phyloP scores from a whole-genome alignment of 495 filamentous ascomycete species.

The Cudoniella acicularis region DNA sequence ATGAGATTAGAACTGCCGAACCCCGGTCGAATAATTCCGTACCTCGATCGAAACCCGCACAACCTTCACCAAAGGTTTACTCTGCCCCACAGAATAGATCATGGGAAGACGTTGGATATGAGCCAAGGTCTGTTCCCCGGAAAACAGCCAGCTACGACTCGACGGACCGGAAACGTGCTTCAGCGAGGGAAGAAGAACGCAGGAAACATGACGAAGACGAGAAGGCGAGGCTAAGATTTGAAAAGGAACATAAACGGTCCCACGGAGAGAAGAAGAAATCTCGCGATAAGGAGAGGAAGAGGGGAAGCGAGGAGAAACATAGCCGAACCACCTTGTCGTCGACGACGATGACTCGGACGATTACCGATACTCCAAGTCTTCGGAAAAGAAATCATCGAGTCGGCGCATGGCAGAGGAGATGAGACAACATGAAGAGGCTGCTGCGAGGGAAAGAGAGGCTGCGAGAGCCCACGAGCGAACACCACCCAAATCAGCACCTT shows the following conservation, averaged over 20 bases:
- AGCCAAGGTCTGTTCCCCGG: conserved; percentile 30
- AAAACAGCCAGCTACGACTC: conserved; percentile 40
- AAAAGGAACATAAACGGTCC: conserved; percentile 33
- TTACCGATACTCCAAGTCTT: conserved; percentile 8
- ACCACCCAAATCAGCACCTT: conserved; percentile 13
- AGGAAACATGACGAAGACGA: conserved; percentile 29
- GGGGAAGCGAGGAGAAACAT: conserved; percentile 44
- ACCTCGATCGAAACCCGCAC: conserved; percentile 4
- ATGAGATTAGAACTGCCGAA: conserved; percentile 24
- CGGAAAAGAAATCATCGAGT: conserved; percentile 21
- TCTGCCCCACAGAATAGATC: conserved; percentile 22
- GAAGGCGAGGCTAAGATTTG: conserved; percentile 28
- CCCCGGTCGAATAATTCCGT: conserved; percentile 17
- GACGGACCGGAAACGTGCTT: conserved; percentile 13
- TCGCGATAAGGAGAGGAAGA: conserved; percentile 49
- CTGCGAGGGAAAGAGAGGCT: conserved; percentile 9
- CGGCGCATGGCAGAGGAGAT: conserved; percentile 18
- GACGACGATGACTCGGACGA: conserved; percentile 35
- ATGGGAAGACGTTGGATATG: conserved; percentile 40
- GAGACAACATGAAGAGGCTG: conserved; percentile 11
- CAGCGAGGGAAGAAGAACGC: conserved; percentile 22
- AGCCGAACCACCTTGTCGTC: conserved; percentile 18
- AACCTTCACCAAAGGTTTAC: conserved; percentile 10
- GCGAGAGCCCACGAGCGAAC: neutral
- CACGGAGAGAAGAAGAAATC: conserved; percentile 35